Base-by-base conservation (phyloP, 2,329 filamentous ascomycete species). In the Pseudocercospora crystallina region DNA sequence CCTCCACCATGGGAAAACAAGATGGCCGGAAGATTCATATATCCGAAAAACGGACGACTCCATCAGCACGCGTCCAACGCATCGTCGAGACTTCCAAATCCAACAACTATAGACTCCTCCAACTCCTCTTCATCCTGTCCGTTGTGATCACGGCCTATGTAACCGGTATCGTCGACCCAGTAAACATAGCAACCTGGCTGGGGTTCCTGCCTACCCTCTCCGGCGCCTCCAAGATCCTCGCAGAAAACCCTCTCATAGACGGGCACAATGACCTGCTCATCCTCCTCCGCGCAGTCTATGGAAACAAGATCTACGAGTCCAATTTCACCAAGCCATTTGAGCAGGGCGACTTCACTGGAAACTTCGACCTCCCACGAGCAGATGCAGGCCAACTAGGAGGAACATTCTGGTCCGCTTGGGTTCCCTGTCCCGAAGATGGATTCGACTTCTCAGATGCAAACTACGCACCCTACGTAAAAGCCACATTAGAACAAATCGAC, bases 321-420 rank as follows among this genome's bases (percentile, higher is more conserved):
- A 74, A 78, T 55, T 96, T 96, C 72, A 85, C 80, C n/a, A 72
- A 83, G 33, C 79, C 80, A 5, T 96, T 96, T 64, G 80, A 85
- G 58, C 73, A 87, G 15, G 89, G 88, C 30, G 81, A 80, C 1
- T 71, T 95, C 44, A 65, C 69, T 0, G 77, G 77, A 3, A 88
- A 97, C 59, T 86, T 94, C 45, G 92, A 97, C 68, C 73, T 96
- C 8, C 84, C 86, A 1, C 83, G 91, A 5, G 77, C 96, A 41
- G 77, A 80, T 32, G 70, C 81, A 43, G 90, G 91, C 1, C 77
- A 79, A 59, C 83, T 86, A 56, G 90, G 90, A 34, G 92, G 90
- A 48, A 85, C 88, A n/a, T 96, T 96, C 68, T 96, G 91, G 92
- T 91, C 86, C 66, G 89, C 94, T 8, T 97, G 80, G 63, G 83